Percentiles rank a stretch among this genome's conserved stretches.
Conservation (phyloP, 2,329 filamentous ascomycete species). For the Akanthomyces lecanii region DNA sequence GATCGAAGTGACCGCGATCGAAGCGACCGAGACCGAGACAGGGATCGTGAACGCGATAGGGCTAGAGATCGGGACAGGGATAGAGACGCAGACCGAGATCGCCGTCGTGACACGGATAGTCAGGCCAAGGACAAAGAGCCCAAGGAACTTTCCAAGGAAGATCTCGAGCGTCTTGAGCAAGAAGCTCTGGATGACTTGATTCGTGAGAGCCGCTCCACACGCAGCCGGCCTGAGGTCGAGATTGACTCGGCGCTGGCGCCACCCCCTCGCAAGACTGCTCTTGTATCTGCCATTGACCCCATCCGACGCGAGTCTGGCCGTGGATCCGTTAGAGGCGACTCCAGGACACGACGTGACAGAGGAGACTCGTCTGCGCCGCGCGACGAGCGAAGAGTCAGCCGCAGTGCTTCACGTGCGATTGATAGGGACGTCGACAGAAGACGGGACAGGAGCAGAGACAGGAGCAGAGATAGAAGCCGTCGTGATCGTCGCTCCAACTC, state of each 20-base stretch:
- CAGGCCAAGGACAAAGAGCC: slow-evolving; percentile 33
- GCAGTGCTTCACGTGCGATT: slow-evolving; percentile 38
- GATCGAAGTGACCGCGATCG: slow-evolving; percentile 29
- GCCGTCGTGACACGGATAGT: slow-evolving; percentile 31
- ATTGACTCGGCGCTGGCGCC: slow-evolving; percentile 53
- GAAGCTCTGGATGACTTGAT: slow-evolving; percentile 56
- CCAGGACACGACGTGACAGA: slow-evolving; percentile 28
- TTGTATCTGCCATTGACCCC: slow-evolving; percentile 56
- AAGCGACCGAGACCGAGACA: slow-evolving; percentile 32
- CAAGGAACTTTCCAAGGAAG: slow-evolving; percentile 54
- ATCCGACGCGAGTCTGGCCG: slow-evolving; percentile 45
- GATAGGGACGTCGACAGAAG: slow-evolving; percentile 37
- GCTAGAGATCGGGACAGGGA: slow-evolving; percentile 32
- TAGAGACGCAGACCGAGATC: slow-evolving; percentile 29
- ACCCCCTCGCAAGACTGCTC: slow-evolving; percentile 48
- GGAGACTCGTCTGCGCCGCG: slow-evolving; percentile 23
- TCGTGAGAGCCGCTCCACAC: slow-evolving; percentile 51
- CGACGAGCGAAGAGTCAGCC: slow-evolving; percentile 31
- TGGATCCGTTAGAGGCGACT: slow-evolving; percentile 35
- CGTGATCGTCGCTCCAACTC: slow-evolving; percentile 37
- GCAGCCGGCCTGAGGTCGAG: slow-evolving; percentile 51
- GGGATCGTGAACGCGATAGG: slow-evolving; percentile 33
- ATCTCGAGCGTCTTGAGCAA: slow-evolving; percentile 53
- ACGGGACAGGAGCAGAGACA: slow-evolving; percentile 20
- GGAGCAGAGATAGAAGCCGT: slow-evolving; percentile 29